phyloP scores from a whole-genome alignment of 805 yeast genomes.

The Sungouiella blattae region DNA sequence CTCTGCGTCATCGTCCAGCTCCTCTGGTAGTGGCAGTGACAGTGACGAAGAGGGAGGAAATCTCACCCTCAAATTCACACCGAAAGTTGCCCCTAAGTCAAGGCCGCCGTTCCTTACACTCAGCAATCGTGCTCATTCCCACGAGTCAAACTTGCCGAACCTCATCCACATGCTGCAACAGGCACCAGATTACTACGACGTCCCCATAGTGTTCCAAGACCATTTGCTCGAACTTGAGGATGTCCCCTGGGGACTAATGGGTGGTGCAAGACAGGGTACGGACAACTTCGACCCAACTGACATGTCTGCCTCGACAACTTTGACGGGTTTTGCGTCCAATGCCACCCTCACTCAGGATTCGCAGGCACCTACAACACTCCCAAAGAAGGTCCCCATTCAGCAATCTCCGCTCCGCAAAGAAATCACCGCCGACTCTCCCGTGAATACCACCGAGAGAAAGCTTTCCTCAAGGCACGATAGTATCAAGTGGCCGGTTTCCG shows the following conservation, averaged over 20 bases:
- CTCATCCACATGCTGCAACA: conserved; percentile 14
- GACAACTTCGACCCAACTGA: not conserved
- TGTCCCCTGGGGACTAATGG: conserved; percentile 38
- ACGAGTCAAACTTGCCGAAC: conserved; percentile 38
- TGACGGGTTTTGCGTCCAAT: not conserved
- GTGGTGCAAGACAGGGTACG: conserved; percentile 5
- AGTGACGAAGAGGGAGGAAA: conserved; percentile 41
- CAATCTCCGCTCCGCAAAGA: conserved; percentile 16
- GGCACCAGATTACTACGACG: conserved; percentile 15
- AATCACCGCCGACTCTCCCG: conserved; percentile 4
- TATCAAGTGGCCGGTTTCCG: too few relatives aligned
- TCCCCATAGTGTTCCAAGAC: conserved; percentile 31
- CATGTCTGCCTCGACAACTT: conserved; percentile 1
- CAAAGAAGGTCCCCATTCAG: conserved; percentile 6
- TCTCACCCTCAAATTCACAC: conserved; percentile 42
- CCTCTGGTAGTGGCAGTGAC: conserved; percentile 13
- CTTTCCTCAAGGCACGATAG: too few relatives aligned
- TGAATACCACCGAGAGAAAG: conserved; percentile 2
- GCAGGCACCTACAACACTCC: conserved; percentile 1
- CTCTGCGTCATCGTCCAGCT: conserved; percentile 7
- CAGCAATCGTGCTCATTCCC: conserved; percentile 36
- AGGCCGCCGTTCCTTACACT: conserved; percentile 34
- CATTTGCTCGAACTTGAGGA: conserved; percentile 36
- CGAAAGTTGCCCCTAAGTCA: conserved; percentile 32
- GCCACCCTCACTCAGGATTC: conserved; percentile 5